Evolutionary conservation across 345 rosid genomes (phyloP), one percentile per base, ranked within the genome.

Genomic region (Dipteronia dyeriana): DNA sequence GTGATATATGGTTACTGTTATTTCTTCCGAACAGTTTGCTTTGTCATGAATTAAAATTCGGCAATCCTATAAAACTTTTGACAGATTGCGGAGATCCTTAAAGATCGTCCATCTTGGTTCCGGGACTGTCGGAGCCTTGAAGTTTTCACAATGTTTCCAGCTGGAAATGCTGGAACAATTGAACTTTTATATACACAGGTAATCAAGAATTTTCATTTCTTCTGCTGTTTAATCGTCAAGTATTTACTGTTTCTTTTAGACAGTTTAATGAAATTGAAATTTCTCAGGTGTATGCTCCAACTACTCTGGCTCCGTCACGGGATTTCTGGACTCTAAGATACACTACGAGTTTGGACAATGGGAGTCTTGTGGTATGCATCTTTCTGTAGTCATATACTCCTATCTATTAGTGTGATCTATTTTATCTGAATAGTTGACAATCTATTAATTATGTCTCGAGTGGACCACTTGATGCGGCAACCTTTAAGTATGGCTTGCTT

Each of bases 61-160:
- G 47, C 1, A n/a, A 23, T 62, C 23, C 26, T 17, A 9, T 8
- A 47, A 17, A 71, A 68, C 60, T 70, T 38, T 75, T 71, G 69
- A 82, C 91, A 97, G 99, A 88, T 94, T 82, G 97, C 91, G 19
- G 99, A 97, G 95, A 94, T 97, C 75, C 98, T 97, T 74, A 97
- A 97, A 87, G 98, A 97, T 86, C 97, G 98, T 74, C 91, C 92
- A 61, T 89, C 94, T 78, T 97, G 99, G 99, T 97, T 90, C 79
- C 98, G 98, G 78, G 99, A 97, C 80, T 97, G 98, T 83, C 91
- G 99, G 88, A 94, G 90, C 89, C 97, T 92, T 72, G 99, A 97
- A 79, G 97, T 97, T 70, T 94, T 88, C 87, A 97, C 98, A 31
- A 88, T 91, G 98, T 89, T 94, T 78, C 96, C 99, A 8, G 92